Evolutionary conservation across 2,329 filamentous ascomycete species (phyloP).

Genomic region (Colletotrichum orbiculare): DNA sequence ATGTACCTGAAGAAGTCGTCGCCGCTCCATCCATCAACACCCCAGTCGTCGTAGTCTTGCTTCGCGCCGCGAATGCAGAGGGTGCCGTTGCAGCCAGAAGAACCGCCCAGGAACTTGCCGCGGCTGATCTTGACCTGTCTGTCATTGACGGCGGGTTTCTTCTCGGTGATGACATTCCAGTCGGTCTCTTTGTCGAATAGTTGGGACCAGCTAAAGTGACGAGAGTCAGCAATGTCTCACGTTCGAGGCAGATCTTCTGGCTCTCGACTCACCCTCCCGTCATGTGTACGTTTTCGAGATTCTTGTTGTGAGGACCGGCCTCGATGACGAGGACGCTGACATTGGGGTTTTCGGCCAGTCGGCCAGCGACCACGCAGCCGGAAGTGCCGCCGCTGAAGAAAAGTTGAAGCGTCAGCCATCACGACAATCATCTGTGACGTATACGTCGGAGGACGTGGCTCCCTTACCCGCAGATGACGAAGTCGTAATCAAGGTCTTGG

Average conservation of each 20-base stretch:
- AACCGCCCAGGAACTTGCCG: constrained; percentile 61
- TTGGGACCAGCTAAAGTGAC: constrained; percentile 20
- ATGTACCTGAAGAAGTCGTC: constrained; percentile 68
- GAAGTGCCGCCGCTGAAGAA: constrained; percentile 46
- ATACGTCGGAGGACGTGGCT: not conserved
- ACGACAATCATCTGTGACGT: not conserved
- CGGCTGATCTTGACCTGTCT: constrained; percentile 59
- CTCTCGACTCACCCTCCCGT: constrained; percentile 53
- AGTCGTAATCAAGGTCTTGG: constrained; percentile 26
- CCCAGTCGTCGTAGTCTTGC: constrained; percentile 66
- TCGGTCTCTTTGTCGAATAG: constrained; percentile 56
- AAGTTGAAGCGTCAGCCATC: constrained; percentile 17
- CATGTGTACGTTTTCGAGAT: constrained; percentile 63
- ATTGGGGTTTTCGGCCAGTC: constrained; percentile 49
- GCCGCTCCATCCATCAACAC: constrained; percentile 64
- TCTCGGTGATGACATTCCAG: constrained; percentile 60
- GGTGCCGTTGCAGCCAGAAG: constrained; percentile 61
- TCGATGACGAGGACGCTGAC: constrained; percentile 49
- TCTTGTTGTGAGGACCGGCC: constrained; percentile 51
- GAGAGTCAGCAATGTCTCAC: too few relatives aligned
- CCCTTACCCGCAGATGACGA: constrained; percentile 31
- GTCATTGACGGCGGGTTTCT: constrained; percentile 50
- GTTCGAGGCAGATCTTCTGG: too few relatives aligned
- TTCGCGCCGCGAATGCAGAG: constrained; percentile 60
- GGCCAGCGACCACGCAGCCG: constrained; percentile 50